phyloP scores from a whole-genome alignment of 805 yeast species.

The Saturnispora sekii region DNA sequence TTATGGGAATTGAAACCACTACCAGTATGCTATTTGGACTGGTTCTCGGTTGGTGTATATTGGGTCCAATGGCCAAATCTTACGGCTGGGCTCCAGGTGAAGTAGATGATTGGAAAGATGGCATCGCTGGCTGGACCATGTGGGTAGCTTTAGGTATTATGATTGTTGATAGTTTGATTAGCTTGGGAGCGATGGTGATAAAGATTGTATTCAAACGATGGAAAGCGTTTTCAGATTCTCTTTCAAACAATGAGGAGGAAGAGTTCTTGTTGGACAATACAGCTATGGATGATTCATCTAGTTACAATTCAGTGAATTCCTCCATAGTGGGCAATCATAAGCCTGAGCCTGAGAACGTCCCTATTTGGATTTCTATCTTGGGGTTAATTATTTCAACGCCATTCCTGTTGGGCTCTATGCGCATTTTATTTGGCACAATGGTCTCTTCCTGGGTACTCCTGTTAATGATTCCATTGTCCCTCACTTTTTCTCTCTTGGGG shows the following conservation, averaged over 20 bases:
- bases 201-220: neutral
- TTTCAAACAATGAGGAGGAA: neutral
- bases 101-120: conserved; percentile 85
- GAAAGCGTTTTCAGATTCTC: neutral
- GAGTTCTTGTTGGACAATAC: neutral
- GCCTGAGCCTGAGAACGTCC: conserved; percentile 16
- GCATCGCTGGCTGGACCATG: conserved; percentile 95
- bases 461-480: conserved; percentile 63
- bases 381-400: conserved; percentile 64
- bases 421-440: conserved; percentile 56
- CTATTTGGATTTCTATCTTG: conserved; percentile 11
- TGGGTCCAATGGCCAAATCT: conserved; percentile 70
- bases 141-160: conserved; percentile 90
- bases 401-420: conserved; percentile 56
- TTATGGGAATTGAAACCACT: conserved; percentile 92
- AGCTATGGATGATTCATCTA: neutral
- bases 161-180: conserved; percentile 85
- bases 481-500: conserved; percentile 74
- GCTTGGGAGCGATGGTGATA: conserved; percentile 32
- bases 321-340: conserved; percentile 18
- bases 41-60: conserved; percentile 80
- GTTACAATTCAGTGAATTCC: neutral
- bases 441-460: conserved; percentile 65
- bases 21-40: conserved; percentile 88
- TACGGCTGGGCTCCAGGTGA: conserved; percentile 85